Base-by-base conservation (phyloP, 2,329 filamentous ascomycete genomes). In the Helminthosporium solani region DNA sequence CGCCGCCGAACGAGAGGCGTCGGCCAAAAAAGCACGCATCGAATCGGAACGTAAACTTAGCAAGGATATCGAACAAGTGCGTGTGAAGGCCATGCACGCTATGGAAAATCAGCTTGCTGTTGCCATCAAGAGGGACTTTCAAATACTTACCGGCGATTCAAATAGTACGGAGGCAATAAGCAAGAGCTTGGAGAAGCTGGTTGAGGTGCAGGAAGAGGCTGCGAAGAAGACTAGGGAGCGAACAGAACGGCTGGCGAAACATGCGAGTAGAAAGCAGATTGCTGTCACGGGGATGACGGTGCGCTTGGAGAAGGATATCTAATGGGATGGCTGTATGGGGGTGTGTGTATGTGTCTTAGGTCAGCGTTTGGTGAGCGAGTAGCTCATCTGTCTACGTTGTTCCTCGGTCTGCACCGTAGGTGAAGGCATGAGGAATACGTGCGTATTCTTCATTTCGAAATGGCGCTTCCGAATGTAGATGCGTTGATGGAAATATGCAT, bases 71-170 rank as follows among this genome's bases (percentile, higher is more conserved):
- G 46, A 39, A 2, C 53, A 61, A 3, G 48, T 75, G 34, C 63
- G 67, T 35, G 44, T 50, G 5, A 70, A 66, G 35, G 72, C 74
- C 9, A 42, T 76, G 21, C 50, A 57, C 3, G 63, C 67, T 27
- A 57, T 77, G 2, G 71, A 75, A 44, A 54, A 64, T 23, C 70
- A 76, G 56, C 63, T 77, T 11, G 69, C 66, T 1, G 43, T 55
- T 3, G 62, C 63, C 19, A 70, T 68, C 1, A 65, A 60, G 47
- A 42, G 44, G 3, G 67, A 73, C n/a, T 56, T 75, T 11, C 49
- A 64, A 36, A 41, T 43, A 2, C 21, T 69, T 19, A 64, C 60
- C 41, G 46, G 45, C 1, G 58, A 52, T 2, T 50, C 48, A 4
- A 49, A 62, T 14, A 56, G 50, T 23, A 44, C 60, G n/a, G 49